phyloP scores from a whole-genome alignment of 2,329 filamentous ascomycete species.

The Fusarium brachygibbosum region DNA sequence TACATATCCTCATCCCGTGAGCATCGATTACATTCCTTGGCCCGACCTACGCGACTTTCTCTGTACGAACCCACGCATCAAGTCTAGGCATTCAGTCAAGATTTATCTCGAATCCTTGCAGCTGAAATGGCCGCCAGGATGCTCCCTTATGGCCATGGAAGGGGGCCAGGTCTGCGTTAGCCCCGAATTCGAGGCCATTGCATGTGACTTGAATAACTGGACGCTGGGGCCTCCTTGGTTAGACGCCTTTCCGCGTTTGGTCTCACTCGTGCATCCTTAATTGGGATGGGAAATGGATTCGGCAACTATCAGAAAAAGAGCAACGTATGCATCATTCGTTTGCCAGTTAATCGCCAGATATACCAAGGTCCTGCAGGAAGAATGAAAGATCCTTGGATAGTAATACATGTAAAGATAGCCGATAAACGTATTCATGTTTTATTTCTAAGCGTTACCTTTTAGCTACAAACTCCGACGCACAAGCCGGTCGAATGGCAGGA shows the following conservation, averaged over 20 bases:
- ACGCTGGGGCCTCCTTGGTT: slow-evolving; percentile 40
- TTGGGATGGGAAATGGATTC: neutral
- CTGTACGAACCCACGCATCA: slow-evolving; percentile 37
- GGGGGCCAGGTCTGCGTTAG: slow-evolving; percentile 34
- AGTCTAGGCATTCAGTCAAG: slow-evolving; percentile 43
- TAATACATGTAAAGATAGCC: too few species aligned
- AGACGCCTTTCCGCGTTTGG: slow-evolving; percentile 44
- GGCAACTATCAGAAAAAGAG: neutral
- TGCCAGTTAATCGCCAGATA: too few species aligned
- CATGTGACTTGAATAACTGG: slow-evolving; percentile 46
- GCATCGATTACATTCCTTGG: slow-evolving; percentile 47
- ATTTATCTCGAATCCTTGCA: slow-evolving; percentile 43
- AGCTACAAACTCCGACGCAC: too few species aligned
- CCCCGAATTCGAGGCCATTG: slow-evolving; percentile 43
- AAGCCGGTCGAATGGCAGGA: too few species aligned
- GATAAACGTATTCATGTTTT: too few species aligned
- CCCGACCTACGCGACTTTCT: slow-evolving; percentile 45
- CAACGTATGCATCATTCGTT: too few species aligned
- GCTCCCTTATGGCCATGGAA: slow-evolving; percentile 31
- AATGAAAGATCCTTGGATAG: too few species aligned
- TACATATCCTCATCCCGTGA: slow-evolving; percentile 42
- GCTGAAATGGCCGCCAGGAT: slow-evolving; percentile 40
- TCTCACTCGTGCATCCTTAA: slow-evolving; percentile 34
- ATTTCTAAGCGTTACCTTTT: too few species aligned
- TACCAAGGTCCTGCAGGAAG: too few species aligned